phyloP scores from a whole-genome alignment of 2,329 filamentous ascomycete species.

The Claviceps capensis region DNA sequence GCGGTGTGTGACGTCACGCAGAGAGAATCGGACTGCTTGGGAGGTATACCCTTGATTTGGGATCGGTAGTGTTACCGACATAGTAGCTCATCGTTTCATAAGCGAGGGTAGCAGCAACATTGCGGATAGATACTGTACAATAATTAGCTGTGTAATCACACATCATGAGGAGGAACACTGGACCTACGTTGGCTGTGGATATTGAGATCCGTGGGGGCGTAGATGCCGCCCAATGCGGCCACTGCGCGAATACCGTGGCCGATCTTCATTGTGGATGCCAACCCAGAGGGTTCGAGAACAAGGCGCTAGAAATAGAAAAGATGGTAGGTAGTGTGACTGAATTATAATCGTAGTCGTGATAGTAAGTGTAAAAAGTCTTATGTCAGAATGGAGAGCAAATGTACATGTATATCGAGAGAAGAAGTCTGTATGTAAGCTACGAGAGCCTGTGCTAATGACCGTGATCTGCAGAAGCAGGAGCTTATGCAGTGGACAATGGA shows the following conservation, averaged over 20 bases:
- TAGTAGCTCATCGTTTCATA: slow-evolving; percentile 51
- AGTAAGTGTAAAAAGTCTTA: too few relatives aligned
- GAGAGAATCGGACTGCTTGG: background rate
- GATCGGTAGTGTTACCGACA: slow-evolving; percentile 39
- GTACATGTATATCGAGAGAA: too few relatives aligned
- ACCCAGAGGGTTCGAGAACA: too few relatives aligned
- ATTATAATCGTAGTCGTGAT: too few relatives aligned
- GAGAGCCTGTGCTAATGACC: too few relatives aligned
- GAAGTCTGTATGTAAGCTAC: too few relatives aligned
- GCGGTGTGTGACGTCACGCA: too few relatives aligned
- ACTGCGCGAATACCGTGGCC: slow-evolving; percentile 11
- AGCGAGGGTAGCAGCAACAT: slow-evolving; percentile 46
- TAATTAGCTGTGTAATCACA: background rate
- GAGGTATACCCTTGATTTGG: slow-evolving; percentile 27
- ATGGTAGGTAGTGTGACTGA: too few relatives aligned
- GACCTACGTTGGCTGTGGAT: slow-evolving; percentile 21
- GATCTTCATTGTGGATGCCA: slow-evolving; percentile 11
- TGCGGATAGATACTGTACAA: slow-evolving; percentile 42
- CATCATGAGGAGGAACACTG: background rate
- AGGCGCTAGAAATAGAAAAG: too few relatives aligned
- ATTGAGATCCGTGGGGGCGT: slow-evolving; percentile 26
- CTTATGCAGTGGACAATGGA: too few relatives aligned
- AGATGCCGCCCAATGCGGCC: slow-evolving; percentile 14
- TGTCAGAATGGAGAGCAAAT: too few relatives aligned
- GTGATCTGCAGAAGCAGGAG: too few relatives aligned